Evolutionary conservation across 2,329 filamentous ascomycete genomes (phyloP).

Genomic region (Colletotrichum trifolii): DNA sequence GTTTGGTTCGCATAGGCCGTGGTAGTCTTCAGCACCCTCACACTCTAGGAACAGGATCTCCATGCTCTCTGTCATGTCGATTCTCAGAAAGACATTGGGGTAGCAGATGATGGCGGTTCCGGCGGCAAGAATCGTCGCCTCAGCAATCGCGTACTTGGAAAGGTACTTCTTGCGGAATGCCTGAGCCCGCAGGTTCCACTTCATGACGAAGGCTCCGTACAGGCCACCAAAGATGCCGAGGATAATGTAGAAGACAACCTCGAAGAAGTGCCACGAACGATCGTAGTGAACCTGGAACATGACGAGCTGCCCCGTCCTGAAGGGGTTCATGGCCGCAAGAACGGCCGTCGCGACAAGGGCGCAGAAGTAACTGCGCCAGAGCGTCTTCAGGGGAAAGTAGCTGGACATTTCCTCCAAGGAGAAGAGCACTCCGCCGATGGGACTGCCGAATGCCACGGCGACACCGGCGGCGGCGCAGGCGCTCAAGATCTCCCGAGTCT

Average conservation of each 20-base stretch:
- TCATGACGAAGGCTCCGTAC: slow-evolving; percentile 97
- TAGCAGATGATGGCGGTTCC: slow-evolving; percentile 94
- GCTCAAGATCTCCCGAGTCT: slow-evolving; percentile 93
- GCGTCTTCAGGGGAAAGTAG: slow-evolving; percentile 94
- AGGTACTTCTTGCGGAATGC: slow-evolving; percentile 95
- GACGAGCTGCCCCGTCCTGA: slow-evolving; percentile 95
- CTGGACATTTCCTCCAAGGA: slow-evolving; percentile 98
- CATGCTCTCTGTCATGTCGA: slow-evolving; percentile 99
- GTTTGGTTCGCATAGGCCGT: slow-evolving; percentile 84
- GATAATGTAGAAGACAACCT: slow-evolving; percentile 89
- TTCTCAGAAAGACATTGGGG: slow-evolving; percentile 92
- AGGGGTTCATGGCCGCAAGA: slow-evolving; percentile 95
- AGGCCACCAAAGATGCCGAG: slow-evolving; percentile 93
- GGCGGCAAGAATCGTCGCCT: slow-evolving; percentile 85
- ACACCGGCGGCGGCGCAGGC: slow-evolving; percentile 95
- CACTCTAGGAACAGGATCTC: slow-evolving; percentile 96
- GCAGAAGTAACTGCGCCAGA: slow-evolving; percentile 99
- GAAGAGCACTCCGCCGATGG: slow-evolving; percentile 96
- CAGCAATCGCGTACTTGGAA: slow-evolving; percentile 82
- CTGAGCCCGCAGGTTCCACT: slow-evolving; percentile 93
- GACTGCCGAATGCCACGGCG: slow-evolving; percentile 95
- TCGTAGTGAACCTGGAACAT: slow-evolving; percentile 99
- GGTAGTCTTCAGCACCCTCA: slow-evolving; percentile 87
- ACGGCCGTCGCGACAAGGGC: slow-evolving; percentile 94
- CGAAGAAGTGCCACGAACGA: slow-evolving; percentile 97